Evolutionary conservation across 139 green algal genomes (phyloP), one percentile per base, ranked within the genome.

Genomic region (Edaphochlamys debaryana): DNA sequence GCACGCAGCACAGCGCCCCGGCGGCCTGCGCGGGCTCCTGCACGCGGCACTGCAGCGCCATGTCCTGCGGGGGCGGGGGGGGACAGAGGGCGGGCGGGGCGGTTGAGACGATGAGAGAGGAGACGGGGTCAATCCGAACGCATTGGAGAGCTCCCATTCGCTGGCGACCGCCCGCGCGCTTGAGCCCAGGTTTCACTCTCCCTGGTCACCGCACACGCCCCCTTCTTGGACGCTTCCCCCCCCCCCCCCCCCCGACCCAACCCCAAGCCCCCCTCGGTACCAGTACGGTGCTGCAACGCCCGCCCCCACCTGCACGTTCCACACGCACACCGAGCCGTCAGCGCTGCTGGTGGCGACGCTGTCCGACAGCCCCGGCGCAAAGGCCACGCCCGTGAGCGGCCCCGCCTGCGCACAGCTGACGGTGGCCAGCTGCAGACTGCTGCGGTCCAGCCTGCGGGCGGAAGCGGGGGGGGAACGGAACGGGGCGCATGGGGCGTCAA

Each of bases 301-400:
- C n/a, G n/a, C n/a, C n/a, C n/a, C n/a, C 77, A 83, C 77, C 64
- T 75, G 64, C 22, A 19, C 38, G 32, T 22, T 67, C 89, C 89
- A 92, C 40, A 90, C 80, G 30, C 68, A 79, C 36, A 92, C 80
- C 9, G 56, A 86, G 25, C 86, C 86, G 52, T 92, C 83, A 19
- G 58, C 30, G 75, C 79, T 86, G 70, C 64, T 68, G 45, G 68
- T 86, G 9, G 69, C 88, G n/a, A 88, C 70, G 58, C 71, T 54
- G 58, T 85, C 68, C 27, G 67, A 30, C 42, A 34, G 40, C 30
- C 74, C 69, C 30, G 60, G 23, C 22, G 79, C 76, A 40, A 84
- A 87, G 11, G 72, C 60, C 67, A 84, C 48, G 29, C 74, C 50
- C 2, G 63, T 54, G 22, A 90, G 62, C 8, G 62, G 37, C 22